Evolutionary conservation across 75 land plant genomes (phyloP).

Genomic region (Azolla pinnata): DNA sequence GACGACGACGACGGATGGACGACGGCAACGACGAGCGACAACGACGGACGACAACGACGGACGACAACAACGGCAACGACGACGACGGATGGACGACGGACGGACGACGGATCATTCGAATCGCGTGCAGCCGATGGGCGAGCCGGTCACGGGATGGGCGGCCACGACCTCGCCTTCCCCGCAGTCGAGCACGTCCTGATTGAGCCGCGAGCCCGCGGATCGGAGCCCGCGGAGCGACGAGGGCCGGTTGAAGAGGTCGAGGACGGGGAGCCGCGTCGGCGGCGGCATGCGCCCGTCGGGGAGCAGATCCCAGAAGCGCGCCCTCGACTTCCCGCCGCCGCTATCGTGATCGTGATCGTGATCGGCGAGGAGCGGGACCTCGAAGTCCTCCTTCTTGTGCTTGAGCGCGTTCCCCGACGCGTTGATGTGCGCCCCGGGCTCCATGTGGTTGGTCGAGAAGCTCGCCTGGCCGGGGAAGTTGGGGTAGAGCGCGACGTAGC

Average conservation of each 20-base stretch:
- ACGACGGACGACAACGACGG: too few relatives aligned
- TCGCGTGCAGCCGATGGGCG: constrained; percentile 33
- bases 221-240: constrained; percentile 64
- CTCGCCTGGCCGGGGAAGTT: constrained; percentile 89
- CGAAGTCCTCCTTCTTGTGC: constrained; percentile 78
- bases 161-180: constrained; percentile 41
- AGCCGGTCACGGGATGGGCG: constrained; percentile 64
- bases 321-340: too few relatives aligned
- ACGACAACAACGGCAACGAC: too few relatives aligned
- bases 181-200: constrained; percentile 73
- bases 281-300: constrained; percentile 63
- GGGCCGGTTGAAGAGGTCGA: constrained; percentile 94
- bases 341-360: too few relatives aligned
- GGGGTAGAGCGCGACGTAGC: constrained; percentile 86
- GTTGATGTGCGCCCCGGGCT: constrained; percentile 95
- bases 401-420: constrained; percentile 77
- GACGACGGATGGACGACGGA: too few relatives aligned
- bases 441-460: constrained; percentile 99
- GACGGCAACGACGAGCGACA: too few relatives aligned
- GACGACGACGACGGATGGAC: too few relatives aligned
- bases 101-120: too few relatives aligned
- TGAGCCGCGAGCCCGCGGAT: constrained; percentile 85
- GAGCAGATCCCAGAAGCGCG: constrained; percentile 47
- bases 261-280: constrained; percentile 71
- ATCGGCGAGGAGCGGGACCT: constrained; percentile 84